Base-by-base conservation (phyloP, 2,329 filamentous ascomycete species). In the Colletotrichum sp. region DNA sequence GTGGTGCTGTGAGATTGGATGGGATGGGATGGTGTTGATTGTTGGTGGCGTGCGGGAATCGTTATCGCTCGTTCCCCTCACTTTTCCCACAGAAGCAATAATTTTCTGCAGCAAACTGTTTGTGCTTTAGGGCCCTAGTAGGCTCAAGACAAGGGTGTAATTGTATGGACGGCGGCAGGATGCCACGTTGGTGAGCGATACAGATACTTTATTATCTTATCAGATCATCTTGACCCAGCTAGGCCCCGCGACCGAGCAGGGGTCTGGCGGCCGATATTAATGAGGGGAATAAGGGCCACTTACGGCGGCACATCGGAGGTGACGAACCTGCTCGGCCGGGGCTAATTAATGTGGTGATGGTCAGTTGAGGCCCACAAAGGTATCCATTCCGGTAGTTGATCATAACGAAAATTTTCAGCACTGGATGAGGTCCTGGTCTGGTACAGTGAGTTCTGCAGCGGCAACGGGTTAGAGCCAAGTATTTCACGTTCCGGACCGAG, bases 181-280 rank as follows among this genome's bases (percentile, higher is more conserved):
- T 75, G 57, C 71, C 30, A n/a, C n/a, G 44, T 52, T 13, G 52
- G 34, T 71, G 16, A 65, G n/a, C 34, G 26, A 52, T 52, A 75
- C 36, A 21, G 8, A 21, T 64, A 32, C 30, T 60, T 44, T 39
- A 57, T 72, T 59, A 72, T 76, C 73, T 76, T 76, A 72, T 72
- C 73, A 68, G 73, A 76, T 76, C 69, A 72, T 72, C 68, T 75
- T 15, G 30, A 67, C 55, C 34, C 36, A 21, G 52, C 32, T 24
- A 59, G 26, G 60, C 49, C 72, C 62, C 55, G 36, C 63, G 68
- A 36, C 15, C 5, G 32, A 55, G 44, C 63, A 64, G 39, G 63
- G 73, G n/a, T 49, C 26, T 10, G n/a, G n/a, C n/a, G 44, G 36
- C 18, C 39, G 39, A 36, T 36, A 64, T 72, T 24, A 28, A 21